phyloP scores from a whole-genome alignment of 1,139 yeast genomes.

The Diutina siamensis region DNA sequence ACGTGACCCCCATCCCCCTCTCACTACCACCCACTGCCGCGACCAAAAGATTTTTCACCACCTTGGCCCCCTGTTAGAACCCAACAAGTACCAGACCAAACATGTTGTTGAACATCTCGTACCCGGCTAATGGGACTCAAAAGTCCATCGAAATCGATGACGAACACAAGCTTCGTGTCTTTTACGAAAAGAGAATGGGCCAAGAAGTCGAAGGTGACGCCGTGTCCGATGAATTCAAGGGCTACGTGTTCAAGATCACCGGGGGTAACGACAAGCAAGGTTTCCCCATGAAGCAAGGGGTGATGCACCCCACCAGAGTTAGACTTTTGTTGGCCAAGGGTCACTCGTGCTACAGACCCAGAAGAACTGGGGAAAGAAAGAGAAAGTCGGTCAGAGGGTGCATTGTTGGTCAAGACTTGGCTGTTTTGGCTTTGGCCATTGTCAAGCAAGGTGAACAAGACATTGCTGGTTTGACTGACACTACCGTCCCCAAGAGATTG shows the following conservation, averaged over 20 bases:
- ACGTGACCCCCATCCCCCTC: background rate
- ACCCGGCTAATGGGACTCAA: conserved; percentile 99
- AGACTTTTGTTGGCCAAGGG: conserved; percentile 89
- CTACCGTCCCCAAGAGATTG: conserved; percentile 94
- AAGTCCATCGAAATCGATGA: conserved; percentile 96
- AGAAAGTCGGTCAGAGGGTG: conserved; percentile 99
- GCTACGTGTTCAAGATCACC: conserved; percentile 96
- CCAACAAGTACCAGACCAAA: background rate
- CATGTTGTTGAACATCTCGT: conserved; percentile 87
- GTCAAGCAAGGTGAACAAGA: conserved; percentile 97
- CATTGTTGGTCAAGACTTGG: conserved; percentile 94
- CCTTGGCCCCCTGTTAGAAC: background rate
- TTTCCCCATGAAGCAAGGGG: conserved; percentile 99
- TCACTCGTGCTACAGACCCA: conserved; percentile 99
- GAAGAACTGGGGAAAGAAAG: conserved; percentile 99
- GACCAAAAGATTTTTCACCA: background rate
- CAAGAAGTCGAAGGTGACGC: conserved; percentile 99
- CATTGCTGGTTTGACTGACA: conserved; percentile 91
- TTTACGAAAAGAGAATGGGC: conserved; percentile 99
- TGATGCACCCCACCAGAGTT: conserved; percentile 99
- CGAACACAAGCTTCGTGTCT: conserved; percentile 97
- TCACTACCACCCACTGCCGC: background rate
- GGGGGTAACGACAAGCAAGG: conserved; percentile 99
- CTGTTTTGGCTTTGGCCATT: conserved; percentile 86
- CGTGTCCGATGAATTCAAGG: conserved; percentile 98